A percentile compares a stretch with the other conserved stretches of the same genome.
Evolutionary conservation across 2,329 filamentous ascomycete species (phyloP).

Genomic region (Exophiala dermatitidis): DNA sequence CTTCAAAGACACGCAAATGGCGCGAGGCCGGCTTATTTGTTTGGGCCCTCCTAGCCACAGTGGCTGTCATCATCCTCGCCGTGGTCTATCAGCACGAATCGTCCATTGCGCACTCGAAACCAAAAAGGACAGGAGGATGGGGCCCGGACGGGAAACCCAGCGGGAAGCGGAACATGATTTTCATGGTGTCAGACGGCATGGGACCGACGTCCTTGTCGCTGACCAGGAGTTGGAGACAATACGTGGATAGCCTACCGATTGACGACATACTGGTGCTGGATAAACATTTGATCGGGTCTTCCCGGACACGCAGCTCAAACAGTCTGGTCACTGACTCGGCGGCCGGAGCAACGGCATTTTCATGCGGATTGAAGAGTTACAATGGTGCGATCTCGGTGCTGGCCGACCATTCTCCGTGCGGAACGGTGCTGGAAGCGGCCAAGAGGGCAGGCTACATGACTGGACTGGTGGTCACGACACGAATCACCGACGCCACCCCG

Average conservation of each 20-base stretch:
- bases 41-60: constrained; percentile 77
- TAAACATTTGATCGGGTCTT: constrained; percentile 81
- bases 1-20: constrained; percentile 51
- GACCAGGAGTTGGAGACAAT: constrained; percentile 79
- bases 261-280: constrained; percentile 74
- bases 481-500: constrained; percentile 91
- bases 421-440: constrained; percentile 86
- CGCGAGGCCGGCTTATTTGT: constrained; percentile 69
- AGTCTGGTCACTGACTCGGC: constrained; percentile 91
- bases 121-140: constrained; percentile 30
- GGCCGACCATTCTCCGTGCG: constrained; percentile 78
- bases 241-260: constrained; percentile 62
- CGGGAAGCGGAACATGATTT: constrained; percentile 86
- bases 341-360: constrained; percentile 94
- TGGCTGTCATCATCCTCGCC: constrained; percentile 68
- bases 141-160: constrained; percentile 39
- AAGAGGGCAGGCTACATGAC: constrained; percentile 88
- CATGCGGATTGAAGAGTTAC: constrained; percentile 87
- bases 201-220: constrained; percentile 83
- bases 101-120: constrained; percentile 33
- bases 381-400: constrained; percentile 91
- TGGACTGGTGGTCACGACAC: constrained; percentile 87
- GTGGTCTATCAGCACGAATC: constrained; percentile 68
- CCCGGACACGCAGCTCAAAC: constrained; percentile 73
- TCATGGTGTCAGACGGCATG: constrained; percentile 99